A percentile compares a stretch with the other conserved stretches of the same genome.
Evolutionary conservation across 345 rosid genomes (phyloP).

Genomic region (Gossypium arboreum): DNA sequence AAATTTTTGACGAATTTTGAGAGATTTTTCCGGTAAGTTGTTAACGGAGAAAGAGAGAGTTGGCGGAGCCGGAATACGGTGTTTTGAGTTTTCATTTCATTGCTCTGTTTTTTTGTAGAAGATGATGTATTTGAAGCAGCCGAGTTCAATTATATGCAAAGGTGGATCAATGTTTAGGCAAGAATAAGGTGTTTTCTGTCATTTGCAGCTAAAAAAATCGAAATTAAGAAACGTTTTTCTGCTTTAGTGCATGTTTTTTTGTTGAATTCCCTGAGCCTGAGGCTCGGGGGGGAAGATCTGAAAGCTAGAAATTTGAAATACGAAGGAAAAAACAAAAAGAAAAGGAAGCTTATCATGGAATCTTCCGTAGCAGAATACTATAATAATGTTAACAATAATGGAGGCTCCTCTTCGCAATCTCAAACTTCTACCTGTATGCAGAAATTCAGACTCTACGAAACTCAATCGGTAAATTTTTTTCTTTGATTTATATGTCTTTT

Average conservation of each 20-base stretch:
- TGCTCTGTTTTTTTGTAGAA: conserved; percentile 7
- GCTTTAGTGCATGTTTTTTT: conserved; percentile 45
- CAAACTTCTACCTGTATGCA: conserved; percentile 36
- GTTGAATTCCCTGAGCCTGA: conserved; percentile 60
- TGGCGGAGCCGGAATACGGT: background rate
- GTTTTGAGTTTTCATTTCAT: background rate
- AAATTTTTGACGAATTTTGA: background rate
- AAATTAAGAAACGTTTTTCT: background rate
- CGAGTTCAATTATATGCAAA: conserved; percentile 48
- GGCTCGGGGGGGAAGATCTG: conserved; percentile 73
- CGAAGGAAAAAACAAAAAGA: background rate
- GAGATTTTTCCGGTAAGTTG: background rate
- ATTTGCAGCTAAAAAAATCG: background rate
- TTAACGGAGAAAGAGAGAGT: background rate
- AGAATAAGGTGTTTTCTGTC: background rate
- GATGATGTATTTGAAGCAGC: conserved; percentile 78
- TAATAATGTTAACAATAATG: conserved; percentile 6
- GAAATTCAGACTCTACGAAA: conserved; percentile 74
- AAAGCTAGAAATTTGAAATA: conserved; percentile 10
- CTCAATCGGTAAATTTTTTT: conserved; percentile 52
- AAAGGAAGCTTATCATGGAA: conserved; percentile 19
- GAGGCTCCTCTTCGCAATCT: conserved; percentile 13
- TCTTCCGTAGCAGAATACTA: conserved; percentile 10
- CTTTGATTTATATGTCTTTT: background rate
- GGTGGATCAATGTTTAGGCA: conserved; percentile 22